Evolutionary conservation across 2,329 filamentous ascomycete species (phyloP), one percentile per base, ranked within the genome.

Genomic region (Fusarium pseudograminearum): DNA sequence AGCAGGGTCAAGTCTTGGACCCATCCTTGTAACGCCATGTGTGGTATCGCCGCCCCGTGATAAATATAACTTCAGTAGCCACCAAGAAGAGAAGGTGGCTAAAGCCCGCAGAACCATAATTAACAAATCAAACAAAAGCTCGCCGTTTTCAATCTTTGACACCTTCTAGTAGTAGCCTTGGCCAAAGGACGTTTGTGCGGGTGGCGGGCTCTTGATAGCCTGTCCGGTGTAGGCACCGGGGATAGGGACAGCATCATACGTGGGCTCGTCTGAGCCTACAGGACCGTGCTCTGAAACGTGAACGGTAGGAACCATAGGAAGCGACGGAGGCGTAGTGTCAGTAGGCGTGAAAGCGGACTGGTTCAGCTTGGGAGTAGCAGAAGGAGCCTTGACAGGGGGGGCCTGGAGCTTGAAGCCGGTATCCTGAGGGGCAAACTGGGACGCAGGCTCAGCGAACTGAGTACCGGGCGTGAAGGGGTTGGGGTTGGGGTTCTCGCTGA

Each of bases 191-290:
- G 79, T 81, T 75, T 84, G 83, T 42, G 72, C 78, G 11, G 82
- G 80, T 33, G 82, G 82, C 34, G 86, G 85, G 74, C 83, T 86
- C 79, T 83, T 85, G 58, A 88, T 73, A 8, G 83, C 83, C 61
- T 83, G 83, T 48, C 85, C 86, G 9, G 86, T 83, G 77, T 98
- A 98, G 1, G 94, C 92, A 8, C 92, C 92, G 0, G 95, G 95
- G 63, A 98, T 97, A 1, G 94, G 93, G 33, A 98, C 95, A 24
- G 91, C 83, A 15, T 90, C 94, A 79, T 97, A 98, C 50, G 90
- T 89, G 73, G 91, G 89, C 85, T 98, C 95, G 48, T 94, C 92
- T 1, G 92, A 90, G 12, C 92, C 91, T 28, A 89, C 86, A 14
- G 86, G 87, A 20, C 90, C 89, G 71, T 93, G 92, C 51, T 90